Percentiles rank a stretch among this genome's conserved stretches.
Conservation (phyloP, 176 grass and related monocot species). For the Cenchrus fungigraminus region DNA sequence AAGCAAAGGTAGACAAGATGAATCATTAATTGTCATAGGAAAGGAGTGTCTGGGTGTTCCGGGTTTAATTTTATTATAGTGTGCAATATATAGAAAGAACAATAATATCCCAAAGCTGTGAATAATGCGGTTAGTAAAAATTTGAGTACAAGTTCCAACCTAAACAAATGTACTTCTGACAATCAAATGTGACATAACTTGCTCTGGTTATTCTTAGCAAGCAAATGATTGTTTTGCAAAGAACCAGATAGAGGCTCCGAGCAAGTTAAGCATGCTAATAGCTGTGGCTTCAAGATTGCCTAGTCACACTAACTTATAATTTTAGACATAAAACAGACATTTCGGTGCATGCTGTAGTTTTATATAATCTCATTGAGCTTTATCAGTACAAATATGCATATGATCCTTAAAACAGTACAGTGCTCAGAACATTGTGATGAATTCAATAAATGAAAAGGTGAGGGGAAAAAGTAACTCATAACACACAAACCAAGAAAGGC, state of each 20-base stretch:
- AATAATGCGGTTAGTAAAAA: not conserved
- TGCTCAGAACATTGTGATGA: not conserved
- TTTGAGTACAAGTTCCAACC: not conserved
- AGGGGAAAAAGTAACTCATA: not conserved
- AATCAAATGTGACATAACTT: not conserved
- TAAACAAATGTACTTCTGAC: not conserved
- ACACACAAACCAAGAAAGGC: not conserved
- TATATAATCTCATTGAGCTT: not conserved
- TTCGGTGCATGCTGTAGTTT: not conserved
- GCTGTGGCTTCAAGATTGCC: not conserved
- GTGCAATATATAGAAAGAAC: constrained; percentile 14
- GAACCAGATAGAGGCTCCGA: not conserved
- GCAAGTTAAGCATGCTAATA: not conserved
- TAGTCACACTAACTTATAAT: constrained; percentile 4
- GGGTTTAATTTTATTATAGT: not conserved
- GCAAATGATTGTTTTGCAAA: not conserved
- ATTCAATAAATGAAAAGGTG: not conserved
- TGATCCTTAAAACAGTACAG: not conserved
- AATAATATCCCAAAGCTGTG: not conserved
- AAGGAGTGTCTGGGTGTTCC: not conserved
- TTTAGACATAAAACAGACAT: not conserved
- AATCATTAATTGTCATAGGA: constrained; percentile 14
- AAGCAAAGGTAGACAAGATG: constrained; percentile 40
- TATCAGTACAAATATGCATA: not conserved
- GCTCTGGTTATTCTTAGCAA: not conserved